These are phyloP conservation scores for Coniochaeta hoffmannii DNA, from an alignment of 2,329 filamentous ascomycete genomes.

Conservation along the genomic window DNA sequence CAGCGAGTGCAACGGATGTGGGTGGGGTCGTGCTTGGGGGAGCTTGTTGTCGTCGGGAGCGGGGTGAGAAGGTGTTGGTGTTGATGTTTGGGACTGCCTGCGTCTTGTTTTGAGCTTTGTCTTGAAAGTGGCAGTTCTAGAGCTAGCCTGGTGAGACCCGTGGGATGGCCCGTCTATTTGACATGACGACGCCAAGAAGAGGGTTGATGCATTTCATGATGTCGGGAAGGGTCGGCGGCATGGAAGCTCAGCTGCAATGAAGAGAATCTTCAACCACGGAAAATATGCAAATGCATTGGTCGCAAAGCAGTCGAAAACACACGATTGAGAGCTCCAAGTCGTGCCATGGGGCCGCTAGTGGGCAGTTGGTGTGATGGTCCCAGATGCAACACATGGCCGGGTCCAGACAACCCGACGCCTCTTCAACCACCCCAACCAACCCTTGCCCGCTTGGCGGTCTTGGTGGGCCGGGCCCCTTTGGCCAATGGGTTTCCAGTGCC, in stretches of 20 bases:
- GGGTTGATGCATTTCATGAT: not conserved
- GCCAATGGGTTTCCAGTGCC: no score
- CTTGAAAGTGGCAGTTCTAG: not conserved
- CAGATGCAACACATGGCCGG: not conserved
- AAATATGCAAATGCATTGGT: not conserved
- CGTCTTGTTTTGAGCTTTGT: not conserved
- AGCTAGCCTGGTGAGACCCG: not conserved
- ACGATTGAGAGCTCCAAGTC: not conserved
- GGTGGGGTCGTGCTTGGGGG: no score
- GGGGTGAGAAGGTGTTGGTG: no score
- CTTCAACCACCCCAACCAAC: not conserved
- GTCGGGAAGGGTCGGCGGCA: not conserved
- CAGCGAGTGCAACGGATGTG: not conserved
- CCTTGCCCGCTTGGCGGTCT: no score
- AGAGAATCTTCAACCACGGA: not conserved
- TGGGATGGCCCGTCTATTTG: conserved; percentile 1
- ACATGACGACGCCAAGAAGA: not conserved
- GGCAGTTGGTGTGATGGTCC: not conserved
- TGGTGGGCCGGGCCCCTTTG: no score
- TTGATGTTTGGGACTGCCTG: not conserved
- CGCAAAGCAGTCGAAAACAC: not conserved
- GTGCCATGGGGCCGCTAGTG: not conserved
- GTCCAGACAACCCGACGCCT: not conserved
- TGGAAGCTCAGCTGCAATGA: not conserved
- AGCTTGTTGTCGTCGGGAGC: not conserved